Base-by-base conservation (phyloP, 768 basidiomycete genomes). In the Mycena vulgaris region DNA sequence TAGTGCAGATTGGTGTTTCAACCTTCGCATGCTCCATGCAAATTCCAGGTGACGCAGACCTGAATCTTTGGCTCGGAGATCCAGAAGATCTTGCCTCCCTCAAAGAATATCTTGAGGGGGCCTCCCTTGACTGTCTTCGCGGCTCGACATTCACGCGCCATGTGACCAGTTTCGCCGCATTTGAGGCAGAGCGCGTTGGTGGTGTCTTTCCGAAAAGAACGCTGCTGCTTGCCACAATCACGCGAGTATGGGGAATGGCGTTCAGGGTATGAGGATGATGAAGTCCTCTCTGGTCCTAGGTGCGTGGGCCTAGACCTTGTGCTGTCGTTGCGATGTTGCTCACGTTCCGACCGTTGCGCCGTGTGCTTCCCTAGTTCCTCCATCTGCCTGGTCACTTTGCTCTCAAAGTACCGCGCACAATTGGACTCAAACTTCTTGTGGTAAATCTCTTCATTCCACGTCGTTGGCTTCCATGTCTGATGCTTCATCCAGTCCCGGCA, bases 121-220 rank as follows among this genome's bases (percentile, higher is more conserved):
- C 62, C 51, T 63, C 62, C 51, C 30, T 55, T 63, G 62, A 45
- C n/a, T 2, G 62, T 63, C 27, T 56, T 64, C 28, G 37, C 2
- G 14, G 63, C 63, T 10, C 42, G 28, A 23, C 63, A 64, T 64
- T 64, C 63, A 4, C 63, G 40, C 23, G 63, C 63, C 63, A 64
- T 64, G 53, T 64, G 63, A 21, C 63, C 63, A 1, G 63, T 47
- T 14, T 56, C 42, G 2, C 63, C 63, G 25, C 53, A 64, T 17
- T 31, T 55, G 42, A 63, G 62, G 52, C 62, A 63, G 0, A 63
- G 16, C 14, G 51, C 23, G 25, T 17, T 51, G 5, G 55, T 25
- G n/a, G 33, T 2, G 57, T 59, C 57, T n/a, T 59, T 59, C 40
- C 57, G 57, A 59, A 59, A 59, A 27, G 57, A 59, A 11, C 57